Base-by-base conservation (phyloP, 345 rosid species). In the rapeseed (Brassica napus) region DNA sequence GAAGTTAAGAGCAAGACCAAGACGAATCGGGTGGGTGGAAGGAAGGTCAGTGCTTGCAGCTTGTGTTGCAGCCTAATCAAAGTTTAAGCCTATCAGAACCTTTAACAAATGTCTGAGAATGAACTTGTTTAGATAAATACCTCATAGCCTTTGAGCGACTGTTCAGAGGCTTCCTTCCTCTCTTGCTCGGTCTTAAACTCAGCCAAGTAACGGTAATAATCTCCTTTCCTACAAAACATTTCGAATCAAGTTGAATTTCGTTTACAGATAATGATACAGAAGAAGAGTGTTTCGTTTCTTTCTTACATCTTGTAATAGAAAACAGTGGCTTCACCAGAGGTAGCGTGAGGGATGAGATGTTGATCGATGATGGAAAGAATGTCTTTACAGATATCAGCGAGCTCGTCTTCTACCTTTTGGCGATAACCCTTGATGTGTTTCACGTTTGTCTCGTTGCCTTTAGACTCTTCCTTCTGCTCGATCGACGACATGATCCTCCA, bases 401-500 rank as follows among this genome's bases (percentile, higher is more conserved):
- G 96, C 87, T 94, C 99, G 6, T 91, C 94, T 84, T 94, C 99
- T 4, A 94, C 99, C 89, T 91, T 90, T 63, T 89, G 92, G 77
- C 97, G 91, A 78, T 94, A 92, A 14, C 85, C 86, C 57, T 87
- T 91, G 74, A 95, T 91, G 30, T 90, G 81, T 79, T 95, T 91
- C 58, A 91, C 99, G 54, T 95, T 90, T 61, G 90, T 81, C 30
- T 95, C 97, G 57, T 91, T 93, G 60, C 98, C 97, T 79, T 92
- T 92, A 0, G 94, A 87, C 83, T 94, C 98, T 79, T 94, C 98
- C 84, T 91, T 94, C 85, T 94, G 98, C 84, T 91, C 98, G 31
- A 94, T 94, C 0, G 98, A 94, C 54, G 98, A 92, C 98, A 94
- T 92, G 30, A 94, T 94, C 55, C 98, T 87, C 98, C 98, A 94